Conservation (phyloP, 108 stramenopile species). For the Craspedostauros australis region DNA sequence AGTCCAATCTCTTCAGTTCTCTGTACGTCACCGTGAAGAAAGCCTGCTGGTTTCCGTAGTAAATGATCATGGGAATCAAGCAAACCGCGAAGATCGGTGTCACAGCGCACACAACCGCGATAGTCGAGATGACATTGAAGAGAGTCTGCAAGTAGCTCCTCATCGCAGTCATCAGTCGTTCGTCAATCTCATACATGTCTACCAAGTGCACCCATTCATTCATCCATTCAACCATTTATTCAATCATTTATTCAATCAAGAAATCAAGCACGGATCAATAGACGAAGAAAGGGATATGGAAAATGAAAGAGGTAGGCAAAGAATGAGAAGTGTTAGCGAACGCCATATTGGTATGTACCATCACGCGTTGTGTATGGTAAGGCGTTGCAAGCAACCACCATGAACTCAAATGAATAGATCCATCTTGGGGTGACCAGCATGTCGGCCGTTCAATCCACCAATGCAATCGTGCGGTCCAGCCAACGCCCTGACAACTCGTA, state of each 20-base stretch:
- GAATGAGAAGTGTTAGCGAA: too few relatives aligned
- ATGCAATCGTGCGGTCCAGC: slow-evolving; percentile 42
- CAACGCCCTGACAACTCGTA: too few relatives aligned
- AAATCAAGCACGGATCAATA: slow-evolving; percentile 27
- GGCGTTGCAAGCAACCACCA: too few relatives aligned
- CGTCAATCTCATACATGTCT: slow-evolving; percentile 94
- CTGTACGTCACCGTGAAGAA: slow-evolving; percentile 86
- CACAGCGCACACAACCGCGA: slow-evolving; percentile 70
- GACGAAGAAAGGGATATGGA: not conserved
- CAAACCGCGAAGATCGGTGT: slow-evolving; percentile 46
- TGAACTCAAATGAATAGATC: too few relatives aligned
- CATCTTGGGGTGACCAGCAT: too few relatives aligned
- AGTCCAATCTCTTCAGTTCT: slow-evolving; percentile 89
- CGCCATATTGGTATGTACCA: too few relatives aligned
- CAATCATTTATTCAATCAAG: slow-evolving; percentile 30
- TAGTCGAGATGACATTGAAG: slow-evolving; percentile 56
- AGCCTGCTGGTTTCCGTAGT: slow-evolving; percentile 61
- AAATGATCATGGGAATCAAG: slow-evolving; percentile 57
- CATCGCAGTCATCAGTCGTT: slow-evolving; percentile 64
- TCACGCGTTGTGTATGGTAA: too few relatives aligned
- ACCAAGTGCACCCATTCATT: slow-evolving; percentile 26
- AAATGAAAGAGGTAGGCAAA: too few relatives aligned
- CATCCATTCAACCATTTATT: too few relatives aligned
- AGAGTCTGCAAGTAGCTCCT: slow-evolving; percentile 69
- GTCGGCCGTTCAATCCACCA: too few relatives aligned